These are phyloP conservation scores for Nematodospora valgi DNA, from an alignment of 805 yeast genomes.

Conservation along the genomic window DNA sequence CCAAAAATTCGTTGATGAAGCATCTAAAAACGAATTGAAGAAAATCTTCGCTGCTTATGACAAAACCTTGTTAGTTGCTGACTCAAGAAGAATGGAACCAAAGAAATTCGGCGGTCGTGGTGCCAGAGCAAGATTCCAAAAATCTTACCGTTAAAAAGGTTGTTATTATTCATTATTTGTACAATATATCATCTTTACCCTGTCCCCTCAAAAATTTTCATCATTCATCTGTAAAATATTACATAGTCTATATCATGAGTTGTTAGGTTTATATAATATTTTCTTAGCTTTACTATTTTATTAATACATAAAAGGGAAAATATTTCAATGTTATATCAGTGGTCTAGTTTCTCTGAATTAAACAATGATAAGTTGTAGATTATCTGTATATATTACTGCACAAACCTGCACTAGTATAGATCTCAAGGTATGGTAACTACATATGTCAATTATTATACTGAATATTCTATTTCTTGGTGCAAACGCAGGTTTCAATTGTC, in stretches of 20 bases:
- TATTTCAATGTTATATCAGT: neutral
- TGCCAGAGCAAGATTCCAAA: slow-evolving; percentile 99
- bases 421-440: too few relatives aligned
- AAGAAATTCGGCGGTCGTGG: slow-evolving; percentile 99
- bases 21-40: slow-evolving; percentile 99
- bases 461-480: too few relatives aligned
- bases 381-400: too few relatives aligned
- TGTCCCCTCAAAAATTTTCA: slow-evolving; percentile 1
- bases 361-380: neutral
- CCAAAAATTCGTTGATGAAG: slow-evolving; percentile 99
- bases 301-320: slow-evolving; percentile 8
- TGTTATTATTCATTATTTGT: slow-evolving; percentile 3
- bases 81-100: slow-evolving; percentile 99
- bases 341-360: neutral
- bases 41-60: slow-evolving; percentile 96
- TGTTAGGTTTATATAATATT: slow-evolving; percentile 7
- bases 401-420: too few relatives aligned
- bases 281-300: too few relatives aligned
- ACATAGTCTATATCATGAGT: slow-evolving; percentile 4
- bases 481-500: too few relatives aligned
- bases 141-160: slow-evolving; percentile 94
- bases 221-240: slow-evolving; percentile 6
- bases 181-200: slow-evolving; percentile 2
- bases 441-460: too few relatives aligned
- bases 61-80: slow-evolving; percentile 99